These are phyloP conservation scores for Clarireedia homoeocarpa DNA, from an alignment of 2,329 filamentous ascomycete genomes.

Conservation along the genomic window DNA sequence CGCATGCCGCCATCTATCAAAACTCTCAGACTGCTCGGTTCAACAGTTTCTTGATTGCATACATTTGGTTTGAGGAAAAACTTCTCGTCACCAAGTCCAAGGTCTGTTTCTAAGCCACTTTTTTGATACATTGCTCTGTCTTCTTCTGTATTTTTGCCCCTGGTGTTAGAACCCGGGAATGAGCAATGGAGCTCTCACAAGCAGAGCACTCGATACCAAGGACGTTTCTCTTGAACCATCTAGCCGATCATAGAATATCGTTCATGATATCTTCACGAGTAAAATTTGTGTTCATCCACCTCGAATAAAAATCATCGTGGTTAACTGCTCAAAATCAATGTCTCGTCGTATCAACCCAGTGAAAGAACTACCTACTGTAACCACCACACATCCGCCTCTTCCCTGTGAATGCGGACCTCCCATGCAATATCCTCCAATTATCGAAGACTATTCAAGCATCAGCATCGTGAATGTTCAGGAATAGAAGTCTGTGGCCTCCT, in stretches of 20 bases:
- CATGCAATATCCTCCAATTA: conserved; percentile 92
- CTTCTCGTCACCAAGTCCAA: too few relatives aligned
- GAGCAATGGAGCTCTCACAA: too few relatives aligned
- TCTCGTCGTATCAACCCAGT: not conserved
- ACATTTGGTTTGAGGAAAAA: too few relatives aligned
- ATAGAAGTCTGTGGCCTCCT: not conserved
- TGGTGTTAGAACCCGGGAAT: too few relatives aligned
- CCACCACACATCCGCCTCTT: conserved; percentile 82
- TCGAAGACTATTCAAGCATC: conserved; percentile 62
- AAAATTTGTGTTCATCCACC: conserved; percentile 66
- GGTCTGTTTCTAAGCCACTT: too few relatives aligned
- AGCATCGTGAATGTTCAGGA: not conserved
- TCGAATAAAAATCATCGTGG: conserved; percentile 72
- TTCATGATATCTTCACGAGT: conserved; percentile 23
- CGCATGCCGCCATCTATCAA: too few relatives aligned
- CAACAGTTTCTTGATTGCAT: too few relatives aligned
- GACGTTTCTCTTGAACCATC: too few relatives aligned
- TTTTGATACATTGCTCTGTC: too few relatives aligned
- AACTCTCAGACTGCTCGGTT: too few relatives aligned
- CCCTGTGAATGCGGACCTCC: conserved; percentile 74
- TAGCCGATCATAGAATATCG: conserved; percentile 20
- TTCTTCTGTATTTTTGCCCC: too few relatives aligned
- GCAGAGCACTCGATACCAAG: too few relatives aligned
- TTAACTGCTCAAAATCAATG: conserved; percentile 46
- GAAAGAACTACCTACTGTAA: conserved; percentile 58